A percentile compares a stretch with the other conserved stretches of the same genome.
Evolutionary conservation across 1,284 basidiomycete genomes (phyloP).

Genomic region (Irpex sp.): DNA sequence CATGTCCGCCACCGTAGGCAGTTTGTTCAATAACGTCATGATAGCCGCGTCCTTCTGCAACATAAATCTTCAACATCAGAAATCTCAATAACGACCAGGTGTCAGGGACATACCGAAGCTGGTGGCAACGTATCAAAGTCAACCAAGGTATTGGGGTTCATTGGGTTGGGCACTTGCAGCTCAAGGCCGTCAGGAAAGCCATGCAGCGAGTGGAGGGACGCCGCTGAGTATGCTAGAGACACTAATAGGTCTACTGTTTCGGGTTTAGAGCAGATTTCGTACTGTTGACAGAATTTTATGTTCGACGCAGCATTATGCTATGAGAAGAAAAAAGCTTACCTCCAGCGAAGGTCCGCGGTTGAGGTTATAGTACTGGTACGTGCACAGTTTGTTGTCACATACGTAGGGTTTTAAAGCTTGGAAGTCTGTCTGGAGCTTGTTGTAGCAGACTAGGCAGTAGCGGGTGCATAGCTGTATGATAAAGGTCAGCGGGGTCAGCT

Average conservation of each 20-base stretch:
- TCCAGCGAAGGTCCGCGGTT: constrained; percentile 62
- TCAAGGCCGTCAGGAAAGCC: constrained; percentile 57
- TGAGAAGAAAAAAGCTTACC: constrained; percentile 27
- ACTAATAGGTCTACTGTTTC: constrained; percentile 57
- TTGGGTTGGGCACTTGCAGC: constrained; percentile 43
- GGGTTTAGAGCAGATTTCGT: constrained; percentile 59
- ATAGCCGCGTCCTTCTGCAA: constrained; percentile 45
- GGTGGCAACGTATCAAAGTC: constrained; percentile 7
- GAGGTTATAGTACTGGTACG: constrained; percentile 60
- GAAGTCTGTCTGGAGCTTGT: constrained; percentile 44
- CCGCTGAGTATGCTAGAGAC: constrained; percentile 54
- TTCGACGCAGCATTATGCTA: not conserved
- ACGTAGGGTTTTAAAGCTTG: constrained; percentile 67
- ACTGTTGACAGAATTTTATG: constrained; percentile 31
- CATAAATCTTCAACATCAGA: constrained; percentile 8
- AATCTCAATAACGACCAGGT: not conserved
- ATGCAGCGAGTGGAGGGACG: constrained; percentile 43
- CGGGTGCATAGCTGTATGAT: constrained; percentile 51
- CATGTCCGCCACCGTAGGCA: constrained; percentile 53
- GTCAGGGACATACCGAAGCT: constrained; percentile 23
- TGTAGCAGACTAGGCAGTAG: constrained; percentile 63
- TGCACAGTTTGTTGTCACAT: constrained; percentile 54
- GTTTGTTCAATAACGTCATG: constrained; percentile 36
- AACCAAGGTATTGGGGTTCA: not conserved
- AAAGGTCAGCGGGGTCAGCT: not conserved